A percentile compares a stretch with the other conserved stretches of the same genome.
These are phyloP conservation scores for Fusarium pseudonygamai DNA, from an alignment of 2,329 filamentous ascomycete species.

Conservation along the genomic window DNA sequence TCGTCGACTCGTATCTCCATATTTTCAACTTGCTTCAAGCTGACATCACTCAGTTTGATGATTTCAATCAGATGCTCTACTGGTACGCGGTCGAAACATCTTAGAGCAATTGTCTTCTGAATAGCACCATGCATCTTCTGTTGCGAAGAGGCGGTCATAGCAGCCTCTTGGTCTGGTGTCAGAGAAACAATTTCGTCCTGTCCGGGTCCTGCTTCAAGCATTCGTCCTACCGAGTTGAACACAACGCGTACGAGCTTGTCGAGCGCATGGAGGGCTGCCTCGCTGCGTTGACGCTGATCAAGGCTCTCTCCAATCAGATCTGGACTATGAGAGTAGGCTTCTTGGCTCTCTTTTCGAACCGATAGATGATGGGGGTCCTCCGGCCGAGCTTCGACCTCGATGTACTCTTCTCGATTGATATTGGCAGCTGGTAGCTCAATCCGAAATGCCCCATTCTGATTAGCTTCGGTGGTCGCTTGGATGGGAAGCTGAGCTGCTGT, in stretches of 20 bases:
- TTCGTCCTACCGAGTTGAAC: constrained; percentile 79
- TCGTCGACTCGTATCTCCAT: constrained; percentile 76
- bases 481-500: constrained; percentile 6
- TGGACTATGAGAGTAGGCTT: constrained; percentile 61
- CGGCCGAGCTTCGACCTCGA: constrained; percentile 57
- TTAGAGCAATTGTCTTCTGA: constrained; percentile 74
- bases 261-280: constrained; percentile 76
- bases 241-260: constrained; percentile 75
- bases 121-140: constrained; percentile 77
- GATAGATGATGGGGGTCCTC: constrained; percentile 61
- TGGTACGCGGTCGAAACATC: constrained; percentile 75
- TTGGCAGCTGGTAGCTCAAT: constrained; percentile 58
- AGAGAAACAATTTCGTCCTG: constrained; percentile 64
- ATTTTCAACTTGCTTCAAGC: constrained; percentile 73
- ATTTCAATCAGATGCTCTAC: constrained; percentile 78
- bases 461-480: constrained; percentile 5
- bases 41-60: constrained; percentile 81
- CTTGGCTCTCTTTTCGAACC: constrained; percentile 62
- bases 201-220: constrained; percentile 65
- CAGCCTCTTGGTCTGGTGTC: constrained; percentile 68
- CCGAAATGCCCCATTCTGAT: constrained; percentile 48
- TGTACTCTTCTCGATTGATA: constrained; percentile 64
- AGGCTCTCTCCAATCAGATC: constrained; percentile 69
- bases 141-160: constrained; percentile 74
- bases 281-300: constrained; percentile 84